Evolutionary conservation across 805 yeast species (phyloP).

Genomic region (Wickerhamomyces xylosicus): DNA sequence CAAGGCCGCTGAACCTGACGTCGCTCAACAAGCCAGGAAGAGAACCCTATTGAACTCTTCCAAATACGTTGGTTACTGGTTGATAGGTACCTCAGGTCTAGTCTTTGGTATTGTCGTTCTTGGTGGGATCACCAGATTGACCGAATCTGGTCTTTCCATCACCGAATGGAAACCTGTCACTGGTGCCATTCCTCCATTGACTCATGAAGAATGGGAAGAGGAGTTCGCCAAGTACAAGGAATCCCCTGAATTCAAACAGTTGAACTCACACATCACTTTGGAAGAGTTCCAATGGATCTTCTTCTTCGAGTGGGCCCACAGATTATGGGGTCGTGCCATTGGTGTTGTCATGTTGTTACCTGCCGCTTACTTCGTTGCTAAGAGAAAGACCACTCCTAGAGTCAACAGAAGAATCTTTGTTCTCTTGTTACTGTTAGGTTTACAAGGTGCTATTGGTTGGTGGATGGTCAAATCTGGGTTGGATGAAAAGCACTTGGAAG

Average conservation of each 20-base stretch:
- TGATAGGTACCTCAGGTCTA: slow-evolving; percentile 75
- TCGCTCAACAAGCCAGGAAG: slow-evolving; percentile 6
- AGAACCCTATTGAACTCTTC: slow-evolving; percentile 21
- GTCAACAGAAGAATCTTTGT: slow-evolving; percentile 62
- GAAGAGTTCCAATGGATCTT: slow-evolving; percentile 93
- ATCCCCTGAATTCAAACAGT: slow-evolving; percentile 84
- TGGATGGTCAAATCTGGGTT: slow-evolving; percentile 99
- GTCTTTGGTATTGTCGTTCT: slow-evolving; percentile 94
- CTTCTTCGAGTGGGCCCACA: slow-evolving; percentile 96
- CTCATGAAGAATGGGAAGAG: slow-evolving; percentile 70
- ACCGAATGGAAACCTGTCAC: slow-evolving; percentile 99
- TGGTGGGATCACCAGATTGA: slow-evolving; percentile 91
- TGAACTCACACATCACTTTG: slow-evolving; percentile 79
- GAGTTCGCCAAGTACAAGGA: slow-evolving; percentile 75
- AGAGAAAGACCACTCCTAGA: slow-evolving; percentile 54
- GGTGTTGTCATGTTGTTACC: slow-evolving; percentile 81
- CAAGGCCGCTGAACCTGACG: slow-evolving; percentile 1
- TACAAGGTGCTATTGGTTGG: slow-evolving; percentile 98
- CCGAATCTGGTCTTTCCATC: slow-evolving; percentile 92
- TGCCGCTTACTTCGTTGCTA: slow-evolving; percentile 66
- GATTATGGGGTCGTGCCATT: slow-evolving; percentile 85
- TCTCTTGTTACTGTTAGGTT: slow-evolving; percentile 68
- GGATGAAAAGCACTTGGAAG: slow-evolving; percentile 66
- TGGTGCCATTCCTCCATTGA: slow-evolving; percentile 85
- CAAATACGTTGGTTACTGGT: slow-evolving; percentile 73